These are phyloP conservation scores for Solanum ossicruentum DNA, from an alignment of 257 asterid genomes.

Conservation along the genomic window DNA sequence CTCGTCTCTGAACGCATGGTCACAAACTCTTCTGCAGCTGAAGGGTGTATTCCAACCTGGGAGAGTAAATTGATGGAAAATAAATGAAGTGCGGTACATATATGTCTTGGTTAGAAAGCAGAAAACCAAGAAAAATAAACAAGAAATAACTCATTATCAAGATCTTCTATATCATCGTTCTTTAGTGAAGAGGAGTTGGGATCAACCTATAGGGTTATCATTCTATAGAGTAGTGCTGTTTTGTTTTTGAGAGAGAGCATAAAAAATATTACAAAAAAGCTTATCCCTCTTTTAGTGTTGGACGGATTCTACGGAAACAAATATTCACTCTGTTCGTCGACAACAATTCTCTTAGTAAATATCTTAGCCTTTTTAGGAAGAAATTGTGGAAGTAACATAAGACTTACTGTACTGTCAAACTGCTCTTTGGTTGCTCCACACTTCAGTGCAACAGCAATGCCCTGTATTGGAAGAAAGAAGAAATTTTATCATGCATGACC, in stretches of 20 bases:
- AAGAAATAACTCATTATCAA: neutral
- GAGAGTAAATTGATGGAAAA: neutral
- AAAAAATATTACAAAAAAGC: neutral
- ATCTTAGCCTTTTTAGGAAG: neutral
- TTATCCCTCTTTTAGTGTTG: neutral
- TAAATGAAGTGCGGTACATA: neutral
- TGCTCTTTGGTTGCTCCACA: slow-evolving; percentile 99
- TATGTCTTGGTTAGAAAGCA: neutral
- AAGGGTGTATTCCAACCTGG: slow-evolving; percentile 95
- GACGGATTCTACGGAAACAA: neutral
- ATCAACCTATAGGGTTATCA: neutral
- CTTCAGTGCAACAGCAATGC: slow-evolving; percentile 81
- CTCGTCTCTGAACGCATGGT: slow-evolving; percentile 71
- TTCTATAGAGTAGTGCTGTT: neutral
- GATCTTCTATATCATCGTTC: neutral
- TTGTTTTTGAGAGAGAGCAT: too few relatives aligned
- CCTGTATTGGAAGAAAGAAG: slow-evolving; percentile 33
- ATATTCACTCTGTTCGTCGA: neutral
- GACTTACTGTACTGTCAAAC: slow-evolving; percentile 84
- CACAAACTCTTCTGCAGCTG: slow-evolving; percentile 96
- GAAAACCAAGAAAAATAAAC: neutral
- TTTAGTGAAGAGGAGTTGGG: neutral
- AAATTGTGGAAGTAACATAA: neutral
- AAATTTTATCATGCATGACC: neutral
- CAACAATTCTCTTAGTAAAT: neutral